Conservation (phyloP, 2,329 filamentous ascomycete genomes). For the Fusarium globosum region DNA sequence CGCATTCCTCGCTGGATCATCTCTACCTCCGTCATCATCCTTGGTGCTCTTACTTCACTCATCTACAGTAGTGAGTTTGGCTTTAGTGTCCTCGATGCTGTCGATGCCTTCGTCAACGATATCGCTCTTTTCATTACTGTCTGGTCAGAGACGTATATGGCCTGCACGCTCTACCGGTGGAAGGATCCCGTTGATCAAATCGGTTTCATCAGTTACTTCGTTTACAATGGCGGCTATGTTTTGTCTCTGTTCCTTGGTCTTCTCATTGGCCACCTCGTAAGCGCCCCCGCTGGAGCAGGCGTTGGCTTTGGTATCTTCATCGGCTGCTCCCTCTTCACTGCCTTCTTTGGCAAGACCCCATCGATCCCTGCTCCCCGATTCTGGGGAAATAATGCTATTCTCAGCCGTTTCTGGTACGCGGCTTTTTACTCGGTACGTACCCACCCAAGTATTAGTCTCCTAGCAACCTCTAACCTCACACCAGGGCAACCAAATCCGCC, state of each 20-base stretch:
- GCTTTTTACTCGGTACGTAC: conserved; percentile 63
- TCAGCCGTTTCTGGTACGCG: conserved; percentile 61
- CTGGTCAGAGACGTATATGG: conserved; percentile 60
- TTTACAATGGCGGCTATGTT: conserved; percentile 62
- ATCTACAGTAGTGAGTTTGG: conserved; percentile 66
- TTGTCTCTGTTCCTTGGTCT: conserved; percentile 60
- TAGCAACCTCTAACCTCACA: conserved; percentile 18
- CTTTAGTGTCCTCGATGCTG: conserved; percentile 62
- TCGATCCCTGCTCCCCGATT: conserved; percentile 53
- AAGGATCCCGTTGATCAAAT: conserved; percentile 56
- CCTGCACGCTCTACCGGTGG: conserved; percentile 63
- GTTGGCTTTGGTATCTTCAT: conserved; percentile 62
- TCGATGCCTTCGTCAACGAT: conserved; percentile 65
- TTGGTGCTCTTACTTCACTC: conserved; percentile 61
- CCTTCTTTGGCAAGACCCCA: conserved; percentile 54
- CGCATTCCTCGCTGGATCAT: conserved; percentile 53
- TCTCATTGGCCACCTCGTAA: conserved; percentile 57
- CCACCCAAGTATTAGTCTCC: fast-evolving
- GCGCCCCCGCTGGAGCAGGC: conserved; percentile 55
- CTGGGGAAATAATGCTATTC: conserved; percentile 53
- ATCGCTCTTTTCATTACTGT: conserved; percentile 63
- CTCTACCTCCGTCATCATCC: conserved; percentile 57
- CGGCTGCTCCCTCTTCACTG: conserved; percentile 49
- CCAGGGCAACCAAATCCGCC: conserved; percentile 63
- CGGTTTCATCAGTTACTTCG: conserved; percentile 52